Percentiles rank a stretch among this genome's conserved stretches.
Conservation (phyloP, 2,329 filamentous ascomycete species). For the Sphaerulina vaccinii region DNA sequence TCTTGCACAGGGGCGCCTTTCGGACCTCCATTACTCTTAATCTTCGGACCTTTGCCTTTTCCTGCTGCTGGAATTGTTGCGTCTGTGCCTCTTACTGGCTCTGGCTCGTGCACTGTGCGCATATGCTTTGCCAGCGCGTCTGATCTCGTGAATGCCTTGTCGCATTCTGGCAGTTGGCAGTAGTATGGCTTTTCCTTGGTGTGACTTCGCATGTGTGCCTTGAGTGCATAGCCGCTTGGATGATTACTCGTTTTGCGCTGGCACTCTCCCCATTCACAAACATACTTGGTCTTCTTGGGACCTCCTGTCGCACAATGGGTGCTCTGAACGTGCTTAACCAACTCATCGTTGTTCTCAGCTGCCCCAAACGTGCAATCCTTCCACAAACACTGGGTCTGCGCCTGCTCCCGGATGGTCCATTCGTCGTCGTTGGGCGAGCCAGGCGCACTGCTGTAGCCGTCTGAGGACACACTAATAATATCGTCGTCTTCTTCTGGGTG, state of each 20-base stretch:
- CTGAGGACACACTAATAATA: constrained; percentile 66
- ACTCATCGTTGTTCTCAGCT: constrained; percentile 51
- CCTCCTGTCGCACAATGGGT: constrained; percentile 73
- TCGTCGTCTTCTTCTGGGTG: constrained; percentile 52
- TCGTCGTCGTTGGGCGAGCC: constrained; percentile 50
- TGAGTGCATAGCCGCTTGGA: constrained; percentile 90
- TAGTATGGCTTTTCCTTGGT: constrained; percentile 98
- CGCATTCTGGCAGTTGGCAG: constrained; percentile 93
- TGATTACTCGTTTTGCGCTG: constrained; percentile 84
- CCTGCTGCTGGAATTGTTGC: constrained; percentile 61
- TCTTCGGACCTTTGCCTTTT: constrained; percentile 44
- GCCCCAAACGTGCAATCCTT: constrained; percentile 51
- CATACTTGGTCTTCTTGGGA: constrained; percentile 89
- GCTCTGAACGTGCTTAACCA: constrained; percentile 64
- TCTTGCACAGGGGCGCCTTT: constrained; percentile 30
- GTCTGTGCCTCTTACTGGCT: constrained; percentile 69
- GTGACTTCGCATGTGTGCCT: constrained; percentile 96
- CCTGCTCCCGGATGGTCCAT: constrained; percentile 44
- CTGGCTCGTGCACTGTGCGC: constrained; percentile 97
- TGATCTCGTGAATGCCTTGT: constrained; percentile 91
- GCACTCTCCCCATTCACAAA: constrained; percentile 96
- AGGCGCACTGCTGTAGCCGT: constrained; percentile 77
- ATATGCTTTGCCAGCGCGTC: constrained; percentile 97
- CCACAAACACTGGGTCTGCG: constrained; percentile 50
- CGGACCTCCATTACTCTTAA: constrained; percentile 33